Base-by-base conservation (phyloP, 306 rosid species). In the Castanea sativa region DNA sequence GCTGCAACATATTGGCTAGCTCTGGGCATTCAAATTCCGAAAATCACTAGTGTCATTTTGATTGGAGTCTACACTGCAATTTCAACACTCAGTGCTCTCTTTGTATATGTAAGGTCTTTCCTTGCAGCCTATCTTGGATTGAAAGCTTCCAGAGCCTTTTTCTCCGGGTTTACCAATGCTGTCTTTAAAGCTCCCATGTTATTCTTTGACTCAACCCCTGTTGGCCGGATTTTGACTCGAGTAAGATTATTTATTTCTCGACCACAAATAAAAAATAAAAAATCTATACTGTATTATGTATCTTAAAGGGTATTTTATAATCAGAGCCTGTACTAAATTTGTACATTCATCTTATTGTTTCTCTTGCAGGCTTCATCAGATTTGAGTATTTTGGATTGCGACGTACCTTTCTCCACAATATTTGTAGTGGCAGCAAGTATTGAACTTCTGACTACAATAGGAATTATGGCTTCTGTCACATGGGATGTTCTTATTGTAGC, bases 161-260 rank as follows among this genome's bases (percentile, higher is more conserved):
- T 90, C 76, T 78, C 84, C 30, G 76, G 88, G 71, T 90, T 94
- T 80, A 92, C 77, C 4, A 65, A 83, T 35, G 84, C 97, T 32
- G 82, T 92, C 63, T 92, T 94, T 76, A 88, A 84, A 74, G 97
- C 98, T 80, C 96, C 98, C 43, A 92, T 94, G 97, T 2, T 84
- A 29, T 92, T 94, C 92, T 94, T 94, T 51, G 97, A 94, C 77
- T 88, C 97, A 41, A 94, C 92, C 32, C 96, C 97, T 4, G 84
- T 87, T 4, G 98, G 98, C 16, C 73, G 93, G 78, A 92, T 94
- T 86, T 86, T 90, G 76, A 94, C 94, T 43, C 79, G 94, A 57
- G 96, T 94, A 75, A 84, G 97, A 81, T 63, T 55, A 43, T 13
- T 59, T 69, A 20, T 35, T 38, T 69, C 4, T 65, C 32, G 55